phyloP scores from a whole-genome alignment of 2,329 filamentous ascomycete genomes.

The Neonectria ditissima region DNA sequence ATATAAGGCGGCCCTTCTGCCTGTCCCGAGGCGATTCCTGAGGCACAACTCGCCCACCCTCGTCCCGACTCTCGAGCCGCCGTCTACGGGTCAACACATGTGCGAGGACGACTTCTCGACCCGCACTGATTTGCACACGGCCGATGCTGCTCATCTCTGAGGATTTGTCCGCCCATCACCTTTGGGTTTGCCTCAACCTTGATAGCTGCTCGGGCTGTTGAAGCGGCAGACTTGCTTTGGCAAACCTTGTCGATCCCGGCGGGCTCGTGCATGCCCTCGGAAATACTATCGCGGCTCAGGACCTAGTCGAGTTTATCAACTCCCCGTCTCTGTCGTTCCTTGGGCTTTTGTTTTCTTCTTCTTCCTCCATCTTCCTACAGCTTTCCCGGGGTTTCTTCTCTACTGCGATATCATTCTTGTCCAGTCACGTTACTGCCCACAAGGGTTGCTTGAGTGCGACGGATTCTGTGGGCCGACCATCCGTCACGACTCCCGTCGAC shows the following conservation, averaged over 20 bases:
- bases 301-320: neutral
- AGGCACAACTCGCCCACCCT: neutral
- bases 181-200: neutral
- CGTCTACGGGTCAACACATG: neutral
- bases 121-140: neutral
- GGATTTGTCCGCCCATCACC: neutral
- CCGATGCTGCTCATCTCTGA: neutral
- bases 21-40: neutral
- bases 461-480: neutral
- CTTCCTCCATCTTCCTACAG: neutral
- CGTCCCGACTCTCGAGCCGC: no score
- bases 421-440: neutral
- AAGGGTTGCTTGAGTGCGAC: conserved; percentile 1
- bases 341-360: neutral
- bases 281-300: neutral
- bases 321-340: neutral
- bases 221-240: neutral
- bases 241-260: no score
- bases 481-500: neutral
- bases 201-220: neutral
- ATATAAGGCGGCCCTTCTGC: conserved; percentile 20
- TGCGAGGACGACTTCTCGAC: neutral
- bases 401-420: neutral
- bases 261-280: neutral
- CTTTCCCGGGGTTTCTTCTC: no score